Percentiles rank a stretch among this genome's conserved stretches.
Evolutionary conservation across 2,329 filamentous ascomycete genomes (phyloP).

Genomic region (Fusarium nematophilum): DNA sequence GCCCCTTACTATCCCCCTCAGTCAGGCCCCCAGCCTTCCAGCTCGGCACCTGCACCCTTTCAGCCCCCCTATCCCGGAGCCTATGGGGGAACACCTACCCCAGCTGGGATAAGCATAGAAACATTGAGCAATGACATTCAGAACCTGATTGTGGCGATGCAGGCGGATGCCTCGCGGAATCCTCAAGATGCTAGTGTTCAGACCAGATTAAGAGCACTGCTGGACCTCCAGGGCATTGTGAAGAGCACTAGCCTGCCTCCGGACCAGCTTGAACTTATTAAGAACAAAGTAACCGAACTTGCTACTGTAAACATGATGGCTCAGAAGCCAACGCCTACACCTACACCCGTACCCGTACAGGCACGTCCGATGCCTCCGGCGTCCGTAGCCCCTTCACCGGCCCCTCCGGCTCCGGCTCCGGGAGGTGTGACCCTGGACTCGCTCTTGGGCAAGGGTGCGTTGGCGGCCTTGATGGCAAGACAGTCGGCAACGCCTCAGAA

Average conservation of each 20-base stretch:
- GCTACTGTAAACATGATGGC: constrained; percentile 69
- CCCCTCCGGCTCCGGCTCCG: constrained; percentile 47
- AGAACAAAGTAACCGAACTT: constrained; percentile 84
- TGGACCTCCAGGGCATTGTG: constrained; percentile 81
- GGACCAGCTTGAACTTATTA: constrained; percentile 86
- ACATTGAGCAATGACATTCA: constrained; percentile 86
- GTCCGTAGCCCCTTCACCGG: constrained; percentile 48
- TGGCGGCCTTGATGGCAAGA: constrained; percentile 69
- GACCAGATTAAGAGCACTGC: constrained; percentile 83
- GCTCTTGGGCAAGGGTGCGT: constrained; percentile 68
- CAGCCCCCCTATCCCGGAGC: constrained; percentile 55
- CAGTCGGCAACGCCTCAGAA: constrained; percentile 62
- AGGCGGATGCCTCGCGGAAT: constrained; percentile 79
- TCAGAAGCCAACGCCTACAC: constrained; percentile 56
- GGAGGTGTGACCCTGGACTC: constrained; percentile 65
- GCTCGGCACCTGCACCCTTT: constrained; percentile 52
- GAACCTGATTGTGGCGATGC: constrained; percentile 78
- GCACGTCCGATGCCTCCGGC: constrained; percentile 50
- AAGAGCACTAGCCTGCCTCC: constrained; percentile 81
- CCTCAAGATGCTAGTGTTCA: constrained; percentile 81
- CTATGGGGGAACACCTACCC: constrained; percentile 49
- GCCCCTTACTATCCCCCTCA: constrained; percentile 50
- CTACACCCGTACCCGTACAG: constrained; percentile 46
- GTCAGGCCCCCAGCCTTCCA: constrained; percentile 53
- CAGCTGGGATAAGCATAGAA: constrained; percentile 71